A percentile compares a stretch with the other conserved stretches of the same genome.
These are phyloP conservation scores for Lasiosphaeria miniovina DNA, from an alignment of 495 filamentous ascomycete genomes.

Conservation along the genomic window DNA sequence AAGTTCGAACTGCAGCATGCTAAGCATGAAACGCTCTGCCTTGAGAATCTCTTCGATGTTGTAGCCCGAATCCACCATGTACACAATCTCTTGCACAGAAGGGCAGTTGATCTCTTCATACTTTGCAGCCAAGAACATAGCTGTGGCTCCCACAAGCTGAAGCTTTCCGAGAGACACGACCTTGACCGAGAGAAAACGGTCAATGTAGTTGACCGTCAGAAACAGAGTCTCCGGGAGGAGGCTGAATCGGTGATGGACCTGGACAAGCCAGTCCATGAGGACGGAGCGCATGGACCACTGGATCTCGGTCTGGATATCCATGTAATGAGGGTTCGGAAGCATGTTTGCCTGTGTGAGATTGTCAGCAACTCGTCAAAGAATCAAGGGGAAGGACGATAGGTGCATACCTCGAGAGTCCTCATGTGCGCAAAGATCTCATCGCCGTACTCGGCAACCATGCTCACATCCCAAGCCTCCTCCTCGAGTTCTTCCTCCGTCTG, in stretches of 20 bases:
- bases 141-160: slow-evolving; percentile 93
- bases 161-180: slow-evolving; percentile 92
- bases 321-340: slow-evolving; percentile 85
- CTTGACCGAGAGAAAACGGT: slow-evolving; percentile 93
- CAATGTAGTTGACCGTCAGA: slow-evolving; percentile 90
- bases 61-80: slow-evolving; percentile 96
- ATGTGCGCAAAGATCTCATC: slow-evolving; percentile 95
- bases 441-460: slow-evolving; percentile 95
- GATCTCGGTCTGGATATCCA: slow-evolving; percentile 95
- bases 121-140: slow-evolving; percentile 93
- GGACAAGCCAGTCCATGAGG: slow-evolving; percentile 96
- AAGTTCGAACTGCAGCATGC: slow-evolving; percentile 88
- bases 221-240: slow-evolving; percentile 93
- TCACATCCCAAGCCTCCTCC: slow-evolving; percentile 90
- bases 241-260: slow-evolving; percentile 88
- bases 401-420: slow-evolving; percentile 75
- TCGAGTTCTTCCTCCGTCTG: slow-evolving; percentile 59
- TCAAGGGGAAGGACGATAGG: neutral
- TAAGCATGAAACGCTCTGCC: slow-evolving; percentile 97
- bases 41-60: slow-evolving; percentile 88
- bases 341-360: slow-evolving; percentile 59
- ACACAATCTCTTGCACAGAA: slow-evolving; percentile 90
- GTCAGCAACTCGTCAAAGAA: slow-evolving; percentile 19
- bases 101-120: slow-evolving; percentile 98
- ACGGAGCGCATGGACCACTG: slow-evolving; percentile 98